Evolutionary conservation across 169 alveolate species (phyloP).

Genomic region (Cyclospora cayetanensis): DNA sequence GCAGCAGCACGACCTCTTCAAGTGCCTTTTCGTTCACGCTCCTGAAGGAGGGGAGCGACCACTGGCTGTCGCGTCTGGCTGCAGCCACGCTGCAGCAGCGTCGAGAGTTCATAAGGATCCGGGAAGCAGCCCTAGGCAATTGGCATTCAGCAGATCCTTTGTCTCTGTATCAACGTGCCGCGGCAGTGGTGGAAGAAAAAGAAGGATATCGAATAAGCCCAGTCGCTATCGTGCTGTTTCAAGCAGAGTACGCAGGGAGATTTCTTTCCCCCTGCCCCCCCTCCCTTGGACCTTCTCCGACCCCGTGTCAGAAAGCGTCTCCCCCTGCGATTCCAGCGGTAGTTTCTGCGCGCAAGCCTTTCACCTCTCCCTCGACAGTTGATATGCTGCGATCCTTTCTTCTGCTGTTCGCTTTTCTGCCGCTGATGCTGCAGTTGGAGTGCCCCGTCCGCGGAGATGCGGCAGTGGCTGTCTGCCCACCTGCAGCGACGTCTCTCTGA

Average conservation of each 20-base stretch:
- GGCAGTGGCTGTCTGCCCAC: slow-evolving; percentile 11
- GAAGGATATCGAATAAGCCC: background rate
- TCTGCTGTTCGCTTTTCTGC: background rate
- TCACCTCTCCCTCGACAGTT: background rate
- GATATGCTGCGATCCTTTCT: background rate
- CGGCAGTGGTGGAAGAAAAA: background rate
- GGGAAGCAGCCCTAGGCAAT: slow-evolving; percentile 33
- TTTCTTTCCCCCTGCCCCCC: background rate
- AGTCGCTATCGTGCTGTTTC: slow-evolving; percentile 25
- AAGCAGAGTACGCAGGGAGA: background rate
- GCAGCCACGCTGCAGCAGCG: slow-evolving; percentile 9
- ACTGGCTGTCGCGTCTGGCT: slow-evolving; percentile 52
- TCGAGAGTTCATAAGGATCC: background rate
- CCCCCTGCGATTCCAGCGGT: background rate
- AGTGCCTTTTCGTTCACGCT: background rate
- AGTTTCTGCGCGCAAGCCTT: background rate
- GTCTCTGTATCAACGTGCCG: background rate
- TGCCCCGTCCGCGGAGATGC: slow-evolving; percentile 25
- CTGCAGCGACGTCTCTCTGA: background rate
- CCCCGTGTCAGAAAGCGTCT: background rate
- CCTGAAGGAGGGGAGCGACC: slow-evolving; percentile 16
- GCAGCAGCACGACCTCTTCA: background rate
- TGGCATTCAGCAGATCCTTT: slow-evolving; percentile 13
- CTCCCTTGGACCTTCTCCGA: too few species aligned
- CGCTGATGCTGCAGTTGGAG: slow-evolving; percentile 2